Evolutionary conservation across 331 rosid species (phyloP), one percentile per base, ranked within the genome.

Genomic region (Cydonia oblonga): DNA sequence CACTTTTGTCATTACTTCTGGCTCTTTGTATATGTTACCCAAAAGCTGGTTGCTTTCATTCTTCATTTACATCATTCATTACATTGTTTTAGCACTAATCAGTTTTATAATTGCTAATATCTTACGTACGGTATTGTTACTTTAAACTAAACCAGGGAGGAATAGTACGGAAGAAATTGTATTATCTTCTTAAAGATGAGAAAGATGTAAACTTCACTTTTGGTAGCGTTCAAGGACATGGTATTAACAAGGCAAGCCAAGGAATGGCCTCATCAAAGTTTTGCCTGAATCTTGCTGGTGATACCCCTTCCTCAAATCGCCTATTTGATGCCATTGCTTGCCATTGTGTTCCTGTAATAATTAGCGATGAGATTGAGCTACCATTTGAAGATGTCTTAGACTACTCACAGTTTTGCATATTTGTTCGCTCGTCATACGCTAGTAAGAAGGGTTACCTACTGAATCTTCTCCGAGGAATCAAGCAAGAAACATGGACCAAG

Each of bases 231-330:
- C 72, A 35, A 76, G 91, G 84, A 76, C 81, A 81, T 19, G 98
- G 98, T 13, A 69, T 91, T 69, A 78, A 63, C 29, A 85, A 68
- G 52, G 98, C 97, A 71, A 81, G 96, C 81, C 74, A 70, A 32
- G 98, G 97, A 66, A 93, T 93, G 98, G 83, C 90, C 72, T 75
- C 77, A 44, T 91, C 98, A 22, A 93, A 87, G 80, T 93, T 87
- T 81, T 93, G 98, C 87, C 87, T 93, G 9, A 90, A 91, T 79
- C 88, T 87, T 68, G 98, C 98, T 14, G 98, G 98, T 18, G 98
- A 93, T 68, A 93, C 97, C 54, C 98, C 98, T 35, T 91, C 98
- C 44, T 91, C 98, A 44, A 93, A 93, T 76, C 86, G 96, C 42
- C 92, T 93, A 49, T 93, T 93, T 1, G 98, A 93, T 77, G 90